These are phyloP conservation scores for Tolypocladium cylindrosporum DNA, from an alignment of 2,329 filamentous ascomycete species.

Conservation along the genomic window DNA sequence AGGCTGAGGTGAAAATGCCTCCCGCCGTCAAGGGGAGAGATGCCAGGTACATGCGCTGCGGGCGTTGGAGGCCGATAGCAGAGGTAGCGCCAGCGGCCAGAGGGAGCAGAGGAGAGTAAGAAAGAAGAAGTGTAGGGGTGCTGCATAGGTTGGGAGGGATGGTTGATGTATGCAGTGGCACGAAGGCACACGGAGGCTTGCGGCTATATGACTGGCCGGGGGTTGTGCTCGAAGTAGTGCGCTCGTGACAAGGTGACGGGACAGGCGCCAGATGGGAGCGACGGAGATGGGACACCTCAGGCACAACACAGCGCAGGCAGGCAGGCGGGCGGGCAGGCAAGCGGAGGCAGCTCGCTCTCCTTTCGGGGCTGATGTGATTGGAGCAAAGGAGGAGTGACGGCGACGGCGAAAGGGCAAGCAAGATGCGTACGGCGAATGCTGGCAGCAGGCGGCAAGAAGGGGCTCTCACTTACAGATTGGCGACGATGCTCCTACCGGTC, in stretches of 20 bases:
- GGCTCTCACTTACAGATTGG: slow-evolving; percentile 1
- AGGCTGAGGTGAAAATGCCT: slow-evolving; percentile 4
- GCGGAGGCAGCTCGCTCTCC: background rate
- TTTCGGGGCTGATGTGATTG: background rate
- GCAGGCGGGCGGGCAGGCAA: background rate
- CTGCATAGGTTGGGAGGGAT: background rate
- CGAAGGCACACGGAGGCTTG: background rate
- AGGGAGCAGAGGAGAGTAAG: background rate
- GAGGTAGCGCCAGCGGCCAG: background rate
- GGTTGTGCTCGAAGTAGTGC: background rate
- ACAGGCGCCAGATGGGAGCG: background rate
- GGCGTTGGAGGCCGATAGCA: background rate
- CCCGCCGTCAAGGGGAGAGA: background rate
- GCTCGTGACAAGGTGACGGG: slow-evolving; percentile 2
- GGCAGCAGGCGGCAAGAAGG: background rate
- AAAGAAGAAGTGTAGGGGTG: background rate
- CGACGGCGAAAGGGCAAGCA: background rate
- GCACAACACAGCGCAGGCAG: background rate
- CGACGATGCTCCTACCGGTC: background rate
- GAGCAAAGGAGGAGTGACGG: background rate
- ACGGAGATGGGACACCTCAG: background rate
- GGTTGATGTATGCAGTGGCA: slow-evolving; percentile 1
- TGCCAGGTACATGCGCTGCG: background rate
- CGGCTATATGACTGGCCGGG: background rate
- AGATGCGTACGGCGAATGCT: background rate